Evolutionary conservation across 371 early-diverging fungal species (phyloP), one percentile per base, ranked within the genome.

Genomic region (Zychaea mexicana): DNA sequence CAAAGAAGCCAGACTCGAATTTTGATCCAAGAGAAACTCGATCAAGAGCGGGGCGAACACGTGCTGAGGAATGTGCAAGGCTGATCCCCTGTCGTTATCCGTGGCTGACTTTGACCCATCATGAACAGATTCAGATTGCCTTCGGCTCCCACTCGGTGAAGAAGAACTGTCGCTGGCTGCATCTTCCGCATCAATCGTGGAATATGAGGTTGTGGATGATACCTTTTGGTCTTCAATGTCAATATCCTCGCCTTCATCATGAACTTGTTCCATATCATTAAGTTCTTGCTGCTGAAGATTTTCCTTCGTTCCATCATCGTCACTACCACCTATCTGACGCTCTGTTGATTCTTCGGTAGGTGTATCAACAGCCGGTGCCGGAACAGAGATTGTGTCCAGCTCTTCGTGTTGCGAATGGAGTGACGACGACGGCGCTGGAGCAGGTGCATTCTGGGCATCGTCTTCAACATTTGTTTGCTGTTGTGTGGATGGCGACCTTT

Each of bases 21-120:
- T 80, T 58, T 83, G 85, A 55, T 83, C 85, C 47, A 86, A 52
- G n/a, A 86, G 60, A 21, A 84, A 68, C 17, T 79, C 77, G 57
- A 83, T 70, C 47, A 86, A 70, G 13, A 82, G 59, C 17, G 72
- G 67, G 9, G 77, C 71, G 62, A 84, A 84, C 13, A 59, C 46
- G 15, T 74, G 60, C 3, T 66, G 52, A 15, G 81, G 79, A 12
- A 80, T 70, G 55, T 75, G 74, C 28, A 61, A 39, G 5, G 26
- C 22, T 9, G 33, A 54, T 13, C 52, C 61, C 53, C 65, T 22
- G 9, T 27, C 36, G 52, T 33, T 24, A 17, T 58, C 32, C n/a
- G 59, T 21, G 39, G 42, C n/a, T 7, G 42, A 42, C n/a, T 42
- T 2, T 33, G 33, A 9, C n/a, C 7, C 22, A 6, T 19, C 17